Evolutionary conservation across 2,329 filamentous ascomycete species (phyloP), one percentile per base, ranked within the genome.

Genomic region (Clarireedia hainanense): DNA sequence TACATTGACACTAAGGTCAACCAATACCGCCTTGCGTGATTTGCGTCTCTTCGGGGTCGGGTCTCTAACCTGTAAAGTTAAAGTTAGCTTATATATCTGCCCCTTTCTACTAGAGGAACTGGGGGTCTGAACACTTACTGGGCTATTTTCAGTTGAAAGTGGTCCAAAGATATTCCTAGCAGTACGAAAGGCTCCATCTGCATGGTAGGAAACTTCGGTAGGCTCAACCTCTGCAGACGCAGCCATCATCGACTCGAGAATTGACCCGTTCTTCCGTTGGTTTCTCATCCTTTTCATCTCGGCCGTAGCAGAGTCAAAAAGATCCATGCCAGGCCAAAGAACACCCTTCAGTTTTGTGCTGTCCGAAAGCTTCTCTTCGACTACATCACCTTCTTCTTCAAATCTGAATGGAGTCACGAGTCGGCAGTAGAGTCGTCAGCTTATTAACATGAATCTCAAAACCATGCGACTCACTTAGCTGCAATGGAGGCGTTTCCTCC

Each of bases 291-390:
- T 79, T 63, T 83, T 85, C 77, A 88, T 86, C 58, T 86, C 81
- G 15, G 83, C 79, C 4, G 85, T 88, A 4, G 88, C 88, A 52
- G 88, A 83, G 69, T 92, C 88, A 67, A 91, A 91, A n/a, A 89
- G 77, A 52, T 81, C 80, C 88, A 91, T 91, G 17, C 88, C 88
- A 2, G 85, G 84, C 77, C 84, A 90, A 47, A 82, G 74, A n/a
- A 85, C 74, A 2, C 88, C 88, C 69, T 91, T 91, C 52, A 91
- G 76, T 45, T 64, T 67, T 9, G 66, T 59, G 57, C 60, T 65
- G n/a, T 68, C 67, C 4, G 63, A 54, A 15, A 62, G 23, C 54
- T 65, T 65, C 43, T 61, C 59, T n/a, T 56, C 57, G 5, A 23
- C 51, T 23, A 60, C 62, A 12, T 60, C 61, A n/a, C 60, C 50